These are phyloP conservation scores for Gossypium anomalum DNA, from an alignment of 345 rosid genomes.

Conservation along the genomic window DNA sequence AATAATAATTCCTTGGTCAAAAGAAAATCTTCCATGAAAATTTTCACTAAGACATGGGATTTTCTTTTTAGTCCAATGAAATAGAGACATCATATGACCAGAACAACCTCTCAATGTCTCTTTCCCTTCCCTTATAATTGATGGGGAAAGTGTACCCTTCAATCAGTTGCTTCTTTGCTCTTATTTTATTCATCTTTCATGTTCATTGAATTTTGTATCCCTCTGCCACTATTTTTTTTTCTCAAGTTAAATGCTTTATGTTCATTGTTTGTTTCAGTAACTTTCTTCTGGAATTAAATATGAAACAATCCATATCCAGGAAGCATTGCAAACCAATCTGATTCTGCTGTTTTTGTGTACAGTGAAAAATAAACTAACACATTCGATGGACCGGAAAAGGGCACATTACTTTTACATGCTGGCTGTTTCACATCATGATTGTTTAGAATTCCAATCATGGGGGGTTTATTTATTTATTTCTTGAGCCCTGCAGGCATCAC, in stretches of 20 bases:
- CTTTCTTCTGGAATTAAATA: background rate
- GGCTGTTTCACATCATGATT: background rate
- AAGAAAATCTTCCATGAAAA: background rate
- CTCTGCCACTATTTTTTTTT: background rate
- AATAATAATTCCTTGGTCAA: background rate
- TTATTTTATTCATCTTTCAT: background rate
- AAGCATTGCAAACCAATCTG: background rate
- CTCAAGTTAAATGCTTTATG: background rate
- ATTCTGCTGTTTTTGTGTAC: background rate
- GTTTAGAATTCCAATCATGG: slow-evolving; percentile 6
- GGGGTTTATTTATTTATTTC: slow-evolving; percentile 1
- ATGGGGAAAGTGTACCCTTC: background rate
- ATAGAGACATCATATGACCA: background rate
- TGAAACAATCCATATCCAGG: background rate
- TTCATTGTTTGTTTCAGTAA: background rate
- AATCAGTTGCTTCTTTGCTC: slow-evolving; percentile 3
- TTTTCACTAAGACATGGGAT: background rate
- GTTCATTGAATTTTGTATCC: background rate
- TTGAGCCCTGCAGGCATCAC: slow-evolving; percentile 24
- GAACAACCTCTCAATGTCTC: background rate
- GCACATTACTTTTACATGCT: background rate
- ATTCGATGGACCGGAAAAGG: background rate
- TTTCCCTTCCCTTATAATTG: background rate
- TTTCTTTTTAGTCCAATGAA: slow-evolving; percentile 10
- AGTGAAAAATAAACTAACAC: background rate